Percentiles rank a stretch among this genome's conserved stretches.
These are phyloP conservation scores for Acanthamoeba rhysodes DNA, from an alignment of 208 protist genomes.

Conservation along the genomic window DNA sequence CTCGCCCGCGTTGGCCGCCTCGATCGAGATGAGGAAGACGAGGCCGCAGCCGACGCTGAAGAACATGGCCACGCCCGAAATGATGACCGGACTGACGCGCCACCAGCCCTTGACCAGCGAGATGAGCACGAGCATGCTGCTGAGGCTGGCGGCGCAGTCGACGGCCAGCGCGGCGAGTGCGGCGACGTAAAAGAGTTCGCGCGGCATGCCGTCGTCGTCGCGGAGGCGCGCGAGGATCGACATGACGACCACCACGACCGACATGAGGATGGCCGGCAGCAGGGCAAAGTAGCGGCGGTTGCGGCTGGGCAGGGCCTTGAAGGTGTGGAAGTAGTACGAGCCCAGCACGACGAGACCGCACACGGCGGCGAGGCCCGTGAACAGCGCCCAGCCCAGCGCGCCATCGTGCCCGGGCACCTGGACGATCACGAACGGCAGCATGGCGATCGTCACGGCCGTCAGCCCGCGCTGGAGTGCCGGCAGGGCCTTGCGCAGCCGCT, in stretches of 20 bases:
- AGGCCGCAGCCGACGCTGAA: constrained; percentile 3
- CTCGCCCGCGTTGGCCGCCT: neutral
- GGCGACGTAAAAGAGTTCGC: neutral
- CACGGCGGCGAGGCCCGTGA: constrained; percentile 17
- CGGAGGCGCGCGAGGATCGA: neutral
- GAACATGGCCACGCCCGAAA: neutral
- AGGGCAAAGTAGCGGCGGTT: neutral
- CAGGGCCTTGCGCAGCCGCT: neutral
- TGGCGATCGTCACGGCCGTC: neutral
- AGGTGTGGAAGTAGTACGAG: constrained; percentile 25
- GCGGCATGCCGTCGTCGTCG: neutral
- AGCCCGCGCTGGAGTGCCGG: neutral
- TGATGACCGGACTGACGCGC: constrained; percentile 34
- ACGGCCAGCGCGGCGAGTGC: neutral
- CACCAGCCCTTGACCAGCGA: constrained; percentile 47
- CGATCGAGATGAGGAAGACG: constrained; percentile 51
- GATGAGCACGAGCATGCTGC: constrained; percentile 11
- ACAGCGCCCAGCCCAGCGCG: neutral
- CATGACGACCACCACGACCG: neutral
- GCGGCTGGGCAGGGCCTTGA: neutral
- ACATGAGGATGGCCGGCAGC: neutral
- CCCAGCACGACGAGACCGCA: neutral
- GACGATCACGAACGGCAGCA: constrained; percentile 39
- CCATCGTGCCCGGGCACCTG: constrained; percentile 20
- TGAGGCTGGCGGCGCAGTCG: neutral